Conservation (phyloP, 352 stramenopile genomes). For the Pilasporangium apinafurcum region DNA sequence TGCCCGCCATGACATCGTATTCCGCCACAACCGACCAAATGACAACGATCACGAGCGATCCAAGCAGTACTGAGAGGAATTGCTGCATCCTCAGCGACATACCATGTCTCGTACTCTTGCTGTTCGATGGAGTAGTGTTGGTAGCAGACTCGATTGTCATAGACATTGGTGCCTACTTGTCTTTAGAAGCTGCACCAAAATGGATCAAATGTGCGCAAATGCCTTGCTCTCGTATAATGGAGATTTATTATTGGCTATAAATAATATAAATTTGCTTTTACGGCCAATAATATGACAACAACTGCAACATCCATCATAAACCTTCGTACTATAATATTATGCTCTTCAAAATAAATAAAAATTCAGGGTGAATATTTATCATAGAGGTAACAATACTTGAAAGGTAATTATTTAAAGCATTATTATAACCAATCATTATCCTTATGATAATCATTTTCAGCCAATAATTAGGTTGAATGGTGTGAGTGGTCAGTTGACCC, state of each 20-base stretch:
- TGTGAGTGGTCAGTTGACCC: too few relatives aligned
- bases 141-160: neutral
- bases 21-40: conserved; percentile 10
- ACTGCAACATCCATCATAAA: too few relatives aligned
- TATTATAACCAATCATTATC: too few relatives aligned
- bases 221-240: too few relatives aligned
- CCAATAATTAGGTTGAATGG: too few relatives aligned
- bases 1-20: conserved; percentile 8
- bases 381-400: conserved; percentile 40
- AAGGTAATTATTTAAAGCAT: too few relatives aligned
- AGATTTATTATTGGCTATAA: too few relatives aligned
- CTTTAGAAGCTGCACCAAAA: neutral
- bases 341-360: neutral
- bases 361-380: neutral
- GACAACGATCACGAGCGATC: conserved; percentile 3
- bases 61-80: conserved; percentile 5
- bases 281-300: too few relatives aligned
- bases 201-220: neutral
- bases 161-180: neutral
- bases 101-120: neutral
- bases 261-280: too few relatives aligned
- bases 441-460: too few relatives aligned
- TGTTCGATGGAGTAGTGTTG: neutral
- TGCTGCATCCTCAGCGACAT: conserved; percentile 2
- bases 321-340: too few relatives aligned